phyloP scores from a whole-genome alignment of 2,329 filamentous ascomycete genomes.

The Fusarium sp. region DNA sequence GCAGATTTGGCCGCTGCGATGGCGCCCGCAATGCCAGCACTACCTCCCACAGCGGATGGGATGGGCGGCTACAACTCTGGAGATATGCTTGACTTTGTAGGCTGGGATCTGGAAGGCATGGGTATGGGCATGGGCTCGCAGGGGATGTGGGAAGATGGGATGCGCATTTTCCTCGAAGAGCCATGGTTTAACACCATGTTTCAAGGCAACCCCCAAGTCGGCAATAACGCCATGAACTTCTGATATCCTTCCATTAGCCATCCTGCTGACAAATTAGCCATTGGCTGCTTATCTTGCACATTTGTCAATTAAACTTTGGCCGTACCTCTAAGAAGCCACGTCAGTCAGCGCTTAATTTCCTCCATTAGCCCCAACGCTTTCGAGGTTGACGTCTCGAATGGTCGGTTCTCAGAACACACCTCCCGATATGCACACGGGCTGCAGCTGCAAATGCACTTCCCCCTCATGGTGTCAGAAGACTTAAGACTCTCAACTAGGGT shows the following conservation, averaged over 20 bases:
- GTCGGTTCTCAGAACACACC: conserved; percentile 5
- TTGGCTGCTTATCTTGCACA: neutral
- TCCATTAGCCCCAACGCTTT: neutral
- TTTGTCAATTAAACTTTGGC: neutral
- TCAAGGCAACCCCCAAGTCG: conserved; percentile 50
- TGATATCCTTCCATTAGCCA: conserved; percentile 18
- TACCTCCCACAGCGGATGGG: conserved; percentile 18
- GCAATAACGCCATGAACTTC: conserved; percentile 53
- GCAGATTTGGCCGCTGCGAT: conserved; percentile 46
- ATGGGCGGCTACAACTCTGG: conserved; percentile 26
- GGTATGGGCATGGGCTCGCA: conserved; percentile 45
- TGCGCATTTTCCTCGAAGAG: conserved; percentile 55
- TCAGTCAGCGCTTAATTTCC: conserved; percentile 1
- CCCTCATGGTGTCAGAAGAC: too few relatives aligned
- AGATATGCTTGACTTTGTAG: conserved; percentile 41
- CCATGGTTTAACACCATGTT: conserved; percentile 57
- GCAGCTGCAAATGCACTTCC: conserved; percentile 5
- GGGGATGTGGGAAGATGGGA: conserved; percentile 51
- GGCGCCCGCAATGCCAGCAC: conserved; percentile 42
- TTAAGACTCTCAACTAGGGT: too few relatives aligned
- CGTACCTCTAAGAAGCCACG: conserved; percentile 1
- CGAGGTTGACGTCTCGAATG: conserved; percentile 5
- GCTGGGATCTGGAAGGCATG: conserved; percentile 50
- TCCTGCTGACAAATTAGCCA: neutral
- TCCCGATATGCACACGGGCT: conserved; percentile 2